phyloP scores from a whole-genome alignment of 129 eudicot genomes.

The Dittrichia graveolens region DNA sequence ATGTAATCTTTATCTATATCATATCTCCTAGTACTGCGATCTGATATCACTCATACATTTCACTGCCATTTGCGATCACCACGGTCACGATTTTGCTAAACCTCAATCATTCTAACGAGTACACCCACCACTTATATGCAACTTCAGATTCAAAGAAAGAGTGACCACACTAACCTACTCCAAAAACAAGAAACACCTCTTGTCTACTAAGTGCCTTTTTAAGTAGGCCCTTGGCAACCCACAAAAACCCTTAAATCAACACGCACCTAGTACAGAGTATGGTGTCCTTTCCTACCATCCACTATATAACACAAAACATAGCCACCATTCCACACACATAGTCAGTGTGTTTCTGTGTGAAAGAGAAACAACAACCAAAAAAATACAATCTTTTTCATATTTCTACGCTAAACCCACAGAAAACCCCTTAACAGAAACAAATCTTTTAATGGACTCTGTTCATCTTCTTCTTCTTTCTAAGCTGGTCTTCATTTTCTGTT shows the following conservation, averaged over 20 bases:
- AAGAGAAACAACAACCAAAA: slow-evolving; percentile 24
- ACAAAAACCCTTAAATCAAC: slow-evolving; percentile 32
- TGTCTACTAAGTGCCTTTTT: slow-evolving; percentile 31
- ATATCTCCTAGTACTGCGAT: not conserved
- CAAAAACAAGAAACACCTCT: slow-evolving; percentile 33
- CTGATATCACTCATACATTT: too few species aligned
- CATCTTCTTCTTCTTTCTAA: slow-evolving; percentile 25
- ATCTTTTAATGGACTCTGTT: slow-evolving; percentile 37
- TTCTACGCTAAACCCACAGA: slow-evolving; percentile 29
- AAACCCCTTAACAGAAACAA: slow-evolving; percentile 28
- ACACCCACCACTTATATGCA: slow-evolving; percentile 4
- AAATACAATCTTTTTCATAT: slow-evolving; percentile 15
- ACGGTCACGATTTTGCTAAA: not conserved
- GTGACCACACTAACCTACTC: slow-evolving; percentile 31
- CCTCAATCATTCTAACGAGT: not conserved
- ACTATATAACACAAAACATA: slow-evolving; percentile 33
- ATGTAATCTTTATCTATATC: too few species aligned
- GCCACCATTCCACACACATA: slow-evolving; percentile 29
- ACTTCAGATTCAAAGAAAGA: slow-evolving; percentile 34
- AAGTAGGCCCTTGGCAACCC: slow-evolving; percentile 39
- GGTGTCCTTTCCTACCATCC: slow-evolving; percentile 32
- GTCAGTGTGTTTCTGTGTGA: slow-evolving; percentile 26
- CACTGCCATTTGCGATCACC: not conserved
- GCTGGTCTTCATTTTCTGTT: slow-evolving; percentile 17
- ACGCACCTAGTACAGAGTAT: slow-evolving; percentile 42